Conservation (phyloP, 768 basidiomycete genomes). For the Chiua virens region DNA sequence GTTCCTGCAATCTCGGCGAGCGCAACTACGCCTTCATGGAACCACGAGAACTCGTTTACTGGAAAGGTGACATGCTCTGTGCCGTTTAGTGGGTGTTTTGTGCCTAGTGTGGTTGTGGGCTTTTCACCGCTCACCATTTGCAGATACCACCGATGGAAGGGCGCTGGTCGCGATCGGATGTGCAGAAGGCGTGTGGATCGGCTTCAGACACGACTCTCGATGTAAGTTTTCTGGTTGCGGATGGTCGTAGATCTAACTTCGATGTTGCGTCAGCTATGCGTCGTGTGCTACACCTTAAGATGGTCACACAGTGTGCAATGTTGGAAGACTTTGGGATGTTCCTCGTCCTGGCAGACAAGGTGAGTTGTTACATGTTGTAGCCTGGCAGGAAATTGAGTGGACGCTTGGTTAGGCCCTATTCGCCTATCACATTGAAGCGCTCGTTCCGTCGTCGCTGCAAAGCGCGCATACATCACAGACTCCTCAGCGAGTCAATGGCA, state of each 20-base stretch:
- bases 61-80: constrained; percentile 95
- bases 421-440: constrained; percentile 93
- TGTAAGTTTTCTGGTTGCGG: constrained; percentile 44
- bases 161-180: constrained; percentile 92
- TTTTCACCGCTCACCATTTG: constrained; percentile 10
- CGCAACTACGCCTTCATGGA: constrained; percentile 50
- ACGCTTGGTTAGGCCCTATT: constrained; percentile 62
- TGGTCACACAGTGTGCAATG: constrained; percentile 95
- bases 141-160: constrained; percentile 82
- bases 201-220: constrained; percentile 82
- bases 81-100: constrained; percentile 68
- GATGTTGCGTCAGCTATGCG: constrained; percentile 64
- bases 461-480: constrained; percentile 68
- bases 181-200: constrained; percentile 95
- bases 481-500: constrained; percentile 88
- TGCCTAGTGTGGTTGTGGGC: neutral
- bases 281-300: constrained; percentile 89
- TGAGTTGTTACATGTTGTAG: constrained; percentile 17
- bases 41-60: constrained; percentile 67
- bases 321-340: constrained; percentile 96
- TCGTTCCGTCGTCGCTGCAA: constrained; percentile 84
- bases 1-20: constrained; percentile 63
- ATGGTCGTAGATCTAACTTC: constrained; percentile 3
- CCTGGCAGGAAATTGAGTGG: neutral
- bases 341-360: constrained; percentile 92